Base-by-base conservation (phyloP, 176 grass and related monocot species). In the Aechmea fasciata region DNA sequence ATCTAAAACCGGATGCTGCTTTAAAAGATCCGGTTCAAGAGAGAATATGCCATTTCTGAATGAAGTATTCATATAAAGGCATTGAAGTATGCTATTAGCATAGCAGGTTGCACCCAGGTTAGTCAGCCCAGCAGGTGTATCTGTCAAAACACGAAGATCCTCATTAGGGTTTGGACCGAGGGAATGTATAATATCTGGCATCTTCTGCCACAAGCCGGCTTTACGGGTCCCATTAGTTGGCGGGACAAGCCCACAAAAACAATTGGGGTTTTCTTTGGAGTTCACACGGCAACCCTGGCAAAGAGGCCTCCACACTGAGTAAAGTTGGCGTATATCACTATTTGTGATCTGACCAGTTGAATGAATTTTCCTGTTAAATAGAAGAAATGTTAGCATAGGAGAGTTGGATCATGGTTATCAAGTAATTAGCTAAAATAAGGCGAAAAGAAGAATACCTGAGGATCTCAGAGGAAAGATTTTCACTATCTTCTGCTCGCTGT, bases 31-130 rank as follows among this genome's bases (percentile, higher is more conserved):
- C 9, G 73, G 77, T 82, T 99, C 94, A 11, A 99, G 69, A 65
- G 87, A 87, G 75, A 99, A 90, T 65, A 93, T 99, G 24, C 87
- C 84, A 2, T 5, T 52, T 15, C 84, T 79, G 79, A 99, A 99
- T 20, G 94, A 87, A 3, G 70, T 90, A 48, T 93, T 99, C 94
- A 99, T 99, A 64, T 93, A 99, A 50, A 99, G 90, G 75, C 94
- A 99, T 76, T 99, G 94, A 62, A 99, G 84, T 73, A 99, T 99
- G 82, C 94, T 99, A 67, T 99, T 99, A 4, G 90, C 94, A 69
- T 99, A 99, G 71, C 94, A 99, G 24, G 94, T 99, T 2, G 94
- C 94, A 0, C 94, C 94, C 26, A 94, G 71, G 52, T 99, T 99
- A 54, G 95, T 99, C 74, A 99, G 73, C n/a, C 90, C 95, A 78